Evolutionary conservation across 805 yeast species (phyloP), one percentile per base, ranked within the genome.

Genomic region (Cyberlindnera euphorbiae): DNA sequence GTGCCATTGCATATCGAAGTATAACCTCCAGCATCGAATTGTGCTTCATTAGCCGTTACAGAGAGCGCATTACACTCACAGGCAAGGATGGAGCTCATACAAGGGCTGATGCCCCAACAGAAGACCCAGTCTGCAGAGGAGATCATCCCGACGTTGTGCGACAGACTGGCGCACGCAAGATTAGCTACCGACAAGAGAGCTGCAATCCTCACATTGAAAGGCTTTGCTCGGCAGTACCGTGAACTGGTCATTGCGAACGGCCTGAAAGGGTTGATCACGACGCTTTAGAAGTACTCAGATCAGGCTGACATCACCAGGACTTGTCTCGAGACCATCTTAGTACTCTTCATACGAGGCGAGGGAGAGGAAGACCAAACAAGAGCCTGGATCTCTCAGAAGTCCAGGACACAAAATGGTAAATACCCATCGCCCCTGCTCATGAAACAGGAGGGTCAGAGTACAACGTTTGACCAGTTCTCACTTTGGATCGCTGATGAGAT

Each of bases 401-500:
- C 89, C 15, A 67, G 94, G 44, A 49, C 73, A 16, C 82, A 79
- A 52, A 80, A 81, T 60, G 90, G 90, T 10, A 81, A 81, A 51
- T 83, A 82, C 46, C 86, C 89, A 0, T 78, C 88, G 3, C 93
- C 93, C 3, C 61, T 79, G 14, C 63, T 77, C 18, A 61, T 73
- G 58, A 77, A 71, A 33, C 73, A 73, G 28, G 57, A 69, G 4
- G 34, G 34, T 11, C 18, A 17, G 18, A 60, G 66, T 5, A 53
- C 57, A 16, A 47, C 63, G 4, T 74, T 77, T 10, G 97, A 89
- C 55, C 95, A 87, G 52, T 84, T 93, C 46, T 84, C 96, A 1
- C 62, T 89, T 38, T 89, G 97, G 95, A 84, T 93, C 22, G 87
- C 97, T 0, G 98, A 93, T 60, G 97, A 87, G 52, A 66, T 93